Evolutionary conservation across 305 asterid species (phyloP).

Genomic region (Withania somnifera): DNA sequence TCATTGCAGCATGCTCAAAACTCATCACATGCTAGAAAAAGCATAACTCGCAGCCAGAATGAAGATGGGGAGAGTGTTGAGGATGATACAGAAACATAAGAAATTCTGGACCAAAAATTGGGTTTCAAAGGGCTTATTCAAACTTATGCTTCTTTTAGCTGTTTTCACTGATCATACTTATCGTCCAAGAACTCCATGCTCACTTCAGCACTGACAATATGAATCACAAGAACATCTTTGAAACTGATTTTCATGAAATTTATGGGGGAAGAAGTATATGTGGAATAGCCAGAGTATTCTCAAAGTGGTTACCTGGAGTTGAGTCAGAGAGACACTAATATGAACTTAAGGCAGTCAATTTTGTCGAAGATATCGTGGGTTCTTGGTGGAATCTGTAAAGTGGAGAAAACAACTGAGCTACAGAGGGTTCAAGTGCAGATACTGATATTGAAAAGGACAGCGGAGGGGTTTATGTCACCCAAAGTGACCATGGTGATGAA

Average conservation of each 20-base stretch:
- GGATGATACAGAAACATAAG: constrained; percentile 22
- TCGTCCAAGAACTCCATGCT: constrained; percentile 16
- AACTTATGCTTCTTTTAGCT: constrained; percentile 26
- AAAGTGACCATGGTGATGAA: background rate
- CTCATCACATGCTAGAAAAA: constrained; percentile 6
- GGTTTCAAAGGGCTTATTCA: constrained; percentile 26
- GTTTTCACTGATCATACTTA: constrained; percentile 22
- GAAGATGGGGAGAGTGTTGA: constrained; percentile 11
- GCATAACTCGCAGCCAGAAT: background rate
- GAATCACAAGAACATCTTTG: constrained; percentile 23
- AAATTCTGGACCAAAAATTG: constrained; percentile 27
- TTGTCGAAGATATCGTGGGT: constrained; percentile 3
- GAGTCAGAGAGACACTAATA: constrained; percentile 10
- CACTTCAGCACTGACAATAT: constrained; percentile 14
- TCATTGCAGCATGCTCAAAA: constrained; percentile 15
- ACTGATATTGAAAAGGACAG: background rate
- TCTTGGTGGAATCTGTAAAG: background rate
- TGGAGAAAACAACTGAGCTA: background rate
- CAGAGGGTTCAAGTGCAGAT: background rate
- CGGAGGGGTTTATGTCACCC: background rate
- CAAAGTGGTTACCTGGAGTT: constrained; percentile 11
- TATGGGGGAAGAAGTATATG: background rate
- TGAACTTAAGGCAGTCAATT: background rate
- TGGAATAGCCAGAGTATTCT: background rate
- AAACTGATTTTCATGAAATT: constrained; percentile 11